phyloP scores from a whole-genome alignment of 768 basidiomycete species.

The Collybia sp. region DNA sequence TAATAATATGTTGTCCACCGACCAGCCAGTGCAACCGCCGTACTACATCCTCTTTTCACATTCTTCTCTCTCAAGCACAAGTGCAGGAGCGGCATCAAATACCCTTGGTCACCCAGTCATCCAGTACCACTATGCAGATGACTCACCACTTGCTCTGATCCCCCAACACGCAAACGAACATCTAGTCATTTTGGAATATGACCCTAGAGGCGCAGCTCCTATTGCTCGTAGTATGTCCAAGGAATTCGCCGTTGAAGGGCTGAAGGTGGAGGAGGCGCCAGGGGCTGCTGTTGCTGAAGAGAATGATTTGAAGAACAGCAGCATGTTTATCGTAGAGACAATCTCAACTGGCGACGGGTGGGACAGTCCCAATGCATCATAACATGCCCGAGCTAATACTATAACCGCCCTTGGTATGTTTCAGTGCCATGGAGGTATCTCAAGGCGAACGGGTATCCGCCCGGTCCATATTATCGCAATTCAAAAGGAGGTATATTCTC shows the following conservation, averaged over 20 bases:
- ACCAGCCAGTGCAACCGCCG: conserved; percentile 34
- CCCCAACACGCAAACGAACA: conserved; percentile 61
- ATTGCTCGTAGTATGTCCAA: conserved; percentile 48
- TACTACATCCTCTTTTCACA: conserved; percentile 69
- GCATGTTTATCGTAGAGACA: conserved; percentile 76
- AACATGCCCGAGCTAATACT: background rate
- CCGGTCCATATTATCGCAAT: conserved; percentile 49
- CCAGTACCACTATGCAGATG: conserved; percentile 81
- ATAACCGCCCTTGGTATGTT: background rate
- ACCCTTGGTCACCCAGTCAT: conserved; percentile 67
- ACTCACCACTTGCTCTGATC: conserved; percentile 62
- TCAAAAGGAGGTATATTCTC: conserved; percentile 51
- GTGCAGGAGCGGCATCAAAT: conserved; percentile 29
- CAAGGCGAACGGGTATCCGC: conserved; percentile 41
- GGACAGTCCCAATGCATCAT: conserved; percentile 9
- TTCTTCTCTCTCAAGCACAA: conserved; percentile 34
- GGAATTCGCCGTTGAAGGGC: conserved; percentile 42
- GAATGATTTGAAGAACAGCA: conserved; percentile 47
- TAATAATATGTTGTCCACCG: conserved; percentile 3
- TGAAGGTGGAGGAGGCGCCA: conserved; percentile 71
- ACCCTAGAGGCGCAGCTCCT: conserved; percentile 36
- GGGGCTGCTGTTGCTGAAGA: conserved; percentile 52
- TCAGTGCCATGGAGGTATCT: conserved; percentile 18
- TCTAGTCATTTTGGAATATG: conserved; percentile 70
- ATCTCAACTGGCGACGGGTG: conserved; percentile 50